Conservation (phyloP, 768 basidiomycete genomes). For the Termitomyces sp. region DNA sequence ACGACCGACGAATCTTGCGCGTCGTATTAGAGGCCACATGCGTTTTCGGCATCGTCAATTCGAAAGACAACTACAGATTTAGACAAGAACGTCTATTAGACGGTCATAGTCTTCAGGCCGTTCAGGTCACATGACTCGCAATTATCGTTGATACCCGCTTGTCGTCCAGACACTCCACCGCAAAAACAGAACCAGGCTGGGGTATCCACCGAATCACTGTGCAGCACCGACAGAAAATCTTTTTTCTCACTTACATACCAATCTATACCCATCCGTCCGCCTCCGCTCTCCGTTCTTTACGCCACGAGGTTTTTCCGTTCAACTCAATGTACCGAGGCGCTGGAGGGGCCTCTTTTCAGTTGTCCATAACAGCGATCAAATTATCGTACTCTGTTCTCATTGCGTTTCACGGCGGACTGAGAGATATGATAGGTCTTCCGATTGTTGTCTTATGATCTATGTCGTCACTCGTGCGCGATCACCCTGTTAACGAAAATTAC, state of each 20-base stretch:
- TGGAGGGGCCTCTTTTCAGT: not conserved
- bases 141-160: not conserved
- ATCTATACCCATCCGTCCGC: slow-evolving; percentile 6
- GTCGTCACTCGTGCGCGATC: not conserved
- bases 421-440: not conserved
- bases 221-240: too few species aligned
- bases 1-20: slow-evolving; percentile 21
- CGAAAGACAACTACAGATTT: not conserved
- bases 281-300: not conserved
- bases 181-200: too few species aligned
- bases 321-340: not conserved
- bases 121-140: slow-evolving; percentile 10
- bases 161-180: too few species aligned
- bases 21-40: slow-evolving; percentile 3
- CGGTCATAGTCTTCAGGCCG: too few species aligned
- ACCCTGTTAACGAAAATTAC: not conserved
- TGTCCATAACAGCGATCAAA: not conserved
- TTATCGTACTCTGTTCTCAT: not conserved
- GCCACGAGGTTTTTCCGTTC: not conserved
- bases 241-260: not conserved
- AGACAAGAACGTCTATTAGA: not conserved
- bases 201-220: not conserved
- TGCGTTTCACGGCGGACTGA: not conserved
- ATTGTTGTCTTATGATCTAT: not conserved
- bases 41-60: slow-evolving; percentile 16